Percentiles rank a stretch among this genome's conserved stretches.
phyloP scores from a whole-genome alignment of 1,284 basidiomycete genomes.

The Malassezia psittaci region DNA sequence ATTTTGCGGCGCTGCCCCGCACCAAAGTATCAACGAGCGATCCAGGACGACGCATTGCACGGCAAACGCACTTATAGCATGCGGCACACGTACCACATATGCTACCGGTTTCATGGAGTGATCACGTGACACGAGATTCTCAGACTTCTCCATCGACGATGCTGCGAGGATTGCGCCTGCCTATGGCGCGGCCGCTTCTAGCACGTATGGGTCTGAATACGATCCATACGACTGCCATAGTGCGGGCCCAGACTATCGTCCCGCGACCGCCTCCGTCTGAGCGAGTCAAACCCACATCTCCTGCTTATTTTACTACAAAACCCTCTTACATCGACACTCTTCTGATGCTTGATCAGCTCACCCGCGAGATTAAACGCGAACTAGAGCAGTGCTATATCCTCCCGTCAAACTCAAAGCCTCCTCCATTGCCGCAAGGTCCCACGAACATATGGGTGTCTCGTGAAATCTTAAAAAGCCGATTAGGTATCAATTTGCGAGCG shows the following conservation, averaged over 20 bases:
- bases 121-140: background rate
- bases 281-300: conserved; percentile 52
- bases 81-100: conserved; percentile 11
- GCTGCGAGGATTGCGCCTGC: background rate
- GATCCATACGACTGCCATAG: conserved; percentile 1
- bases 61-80: conserved; percentile 1
- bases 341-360: conserved; percentile 59
- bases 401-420: conserved; percentile 63
- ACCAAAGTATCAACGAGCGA: conserved; percentile 14
- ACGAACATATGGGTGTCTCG: conserved; percentile 57
- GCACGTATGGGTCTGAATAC: background rate
- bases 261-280: conserved; percentile 13
- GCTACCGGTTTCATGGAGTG: conserved; percentile 6
- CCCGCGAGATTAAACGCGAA: conserved; percentile 55
- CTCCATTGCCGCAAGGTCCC: conserved; percentile 27
- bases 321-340: conserved; percentile 67
- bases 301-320: conserved; percentile 79
- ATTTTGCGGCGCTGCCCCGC: background rate
- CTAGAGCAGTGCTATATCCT: conserved; percentile 62
- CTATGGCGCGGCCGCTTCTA: background rate
- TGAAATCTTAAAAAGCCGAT: conserved; percentile 55
- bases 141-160: background rate
- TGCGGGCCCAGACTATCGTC: background rate
- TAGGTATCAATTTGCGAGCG: conserved; percentile 60
- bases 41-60: conserved; percentile 10